Conservation (phyloP, 1,284 basidiomycete genomes). For the Agroathelia rolfsii region DNA sequence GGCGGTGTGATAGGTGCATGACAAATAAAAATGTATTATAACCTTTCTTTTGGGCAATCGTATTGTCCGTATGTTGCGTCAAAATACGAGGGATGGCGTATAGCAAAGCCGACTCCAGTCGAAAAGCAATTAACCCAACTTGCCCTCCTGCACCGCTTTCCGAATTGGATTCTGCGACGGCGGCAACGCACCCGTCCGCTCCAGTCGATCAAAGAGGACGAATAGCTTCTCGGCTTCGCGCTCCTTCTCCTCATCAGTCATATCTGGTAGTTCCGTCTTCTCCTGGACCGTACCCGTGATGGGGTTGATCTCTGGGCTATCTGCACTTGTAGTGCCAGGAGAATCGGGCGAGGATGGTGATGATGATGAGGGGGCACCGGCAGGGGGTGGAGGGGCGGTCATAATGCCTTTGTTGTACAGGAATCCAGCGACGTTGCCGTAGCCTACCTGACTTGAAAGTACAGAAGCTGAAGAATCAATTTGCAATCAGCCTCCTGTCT, state of each 20-base stretch:
- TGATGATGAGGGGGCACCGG: too few relatives aligned
- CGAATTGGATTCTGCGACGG: conserved; percentile 63
- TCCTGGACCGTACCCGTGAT: conserved; percentile 62
- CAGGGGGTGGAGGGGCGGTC: conserved; percentile 34
- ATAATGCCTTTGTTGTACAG: conserved; percentile 83
- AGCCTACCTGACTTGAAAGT: conserved; percentile 71
- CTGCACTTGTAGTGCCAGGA: conserved; percentile 26
- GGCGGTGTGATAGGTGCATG: too few relatives aligned
- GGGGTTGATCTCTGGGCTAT: conserved; percentile 56
- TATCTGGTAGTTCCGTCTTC: conserved; percentile 33
- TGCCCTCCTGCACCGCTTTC: conserved; percentile 56
- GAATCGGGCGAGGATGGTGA: conserved; percentile 19
- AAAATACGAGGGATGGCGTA: too few relatives aligned
- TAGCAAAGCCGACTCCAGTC: too few relatives aligned
- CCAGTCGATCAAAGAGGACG: conserved; percentile 80
- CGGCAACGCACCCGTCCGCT: conserved; percentile 58
- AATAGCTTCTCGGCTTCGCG: conserved; percentile 84
- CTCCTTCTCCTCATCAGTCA: conserved; percentile 91
- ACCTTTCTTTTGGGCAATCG: too few relatives aligned
- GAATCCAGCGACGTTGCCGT: conserved; percentile 88
- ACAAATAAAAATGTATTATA: conserved; percentile 7
- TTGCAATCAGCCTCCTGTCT: not conserved
- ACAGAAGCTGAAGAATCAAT: conserved; percentile 39
- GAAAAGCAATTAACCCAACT: conserved; percentile 18
- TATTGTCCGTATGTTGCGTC: too few relatives aligned